Conservation (phyloP, 2,329 filamentous ascomycete species). For the Botrytis squamosa region DNA sequence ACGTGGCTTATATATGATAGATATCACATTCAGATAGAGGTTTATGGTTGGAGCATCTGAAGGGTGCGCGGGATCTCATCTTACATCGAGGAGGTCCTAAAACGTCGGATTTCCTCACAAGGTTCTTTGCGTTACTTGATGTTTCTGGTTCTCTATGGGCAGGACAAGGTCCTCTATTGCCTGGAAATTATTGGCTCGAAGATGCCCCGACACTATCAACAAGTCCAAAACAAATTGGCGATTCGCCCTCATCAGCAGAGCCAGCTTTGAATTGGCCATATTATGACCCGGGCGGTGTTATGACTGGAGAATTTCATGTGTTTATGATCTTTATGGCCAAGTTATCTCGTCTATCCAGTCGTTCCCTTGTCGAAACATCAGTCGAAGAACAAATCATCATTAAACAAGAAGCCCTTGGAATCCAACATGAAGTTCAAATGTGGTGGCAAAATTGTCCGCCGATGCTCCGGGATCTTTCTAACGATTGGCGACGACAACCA, state of each 20-base stretch:
- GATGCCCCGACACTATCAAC: slow-evolving; percentile 17
- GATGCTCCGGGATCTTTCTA: slow-evolving; percentile 33
- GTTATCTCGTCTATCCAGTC: slow-evolving; percentile 34
- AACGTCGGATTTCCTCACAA: slow-evolving; percentile 34
- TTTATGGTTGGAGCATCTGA: slow-evolving; percentile 36
- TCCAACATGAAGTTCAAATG: slow-evolving; percentile 28
- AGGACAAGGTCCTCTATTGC: slow-evolving; percentile 33
- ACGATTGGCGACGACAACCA: slow-evolving; percentile 34
- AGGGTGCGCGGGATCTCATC: slow-evolving; percentile 37
- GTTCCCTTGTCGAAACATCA: slow-evolving; percentile 30
- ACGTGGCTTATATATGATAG: slow-evolving; percentile 26
- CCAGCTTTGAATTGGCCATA: slow-evolving; percentile 33
- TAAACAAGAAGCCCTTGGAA: slow-evolving; percentile 23
- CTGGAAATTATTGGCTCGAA: slow-evolving; percentile 38
- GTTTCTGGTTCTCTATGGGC: slow-evolving; percentile 36
- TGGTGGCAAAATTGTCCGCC: slow-evolving; percentile 36
- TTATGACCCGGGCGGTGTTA: slow-evolving; percentile 34
- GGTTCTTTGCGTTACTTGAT: slow-evolving; percentile 38
- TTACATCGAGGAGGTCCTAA: slow-evolving; percentile 35
- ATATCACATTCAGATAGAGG: slow-evolving; percentile 35
- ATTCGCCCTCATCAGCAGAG: not conserved
- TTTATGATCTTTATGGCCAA: slow-evolving; percentile 38
- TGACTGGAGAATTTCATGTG: slow-evolving; percentile 34
- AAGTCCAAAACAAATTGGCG: slow-evolving; percentile 11
- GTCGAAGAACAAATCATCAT: slow-evolving; percentile 28